Percentiles rank a stretch among this genome's conserved stretches.
These are phyloP conservation scores for Aspergillus sp. DNA, from an alignment of 2,329 filamentous ascomycete species.

Conservation along the genomic window DNA sequence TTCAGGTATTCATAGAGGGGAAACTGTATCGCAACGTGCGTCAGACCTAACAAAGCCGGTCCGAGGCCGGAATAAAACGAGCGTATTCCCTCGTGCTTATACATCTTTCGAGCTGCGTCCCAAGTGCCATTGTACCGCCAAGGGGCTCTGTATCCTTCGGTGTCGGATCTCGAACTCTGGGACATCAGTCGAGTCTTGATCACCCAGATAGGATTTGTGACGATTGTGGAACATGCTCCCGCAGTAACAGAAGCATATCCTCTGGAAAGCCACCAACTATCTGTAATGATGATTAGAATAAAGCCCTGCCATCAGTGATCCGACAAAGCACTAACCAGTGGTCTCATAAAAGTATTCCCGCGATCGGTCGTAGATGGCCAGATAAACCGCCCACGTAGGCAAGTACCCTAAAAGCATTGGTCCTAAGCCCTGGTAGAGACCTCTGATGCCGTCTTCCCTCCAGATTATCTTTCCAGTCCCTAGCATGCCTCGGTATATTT, in stretches of 20 bases:
- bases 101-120: slow-evolving; percentile 96
- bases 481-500: slow-evolving; percentile 80
- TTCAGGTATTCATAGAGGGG: slow-evolving; percentile 95
- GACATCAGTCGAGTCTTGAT: slow-evolving; percentile 99
- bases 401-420: slow-evolving; percentile 95
- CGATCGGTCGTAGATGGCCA: slow-evolving; percentile 92
- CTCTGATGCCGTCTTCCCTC: slow-evolving; percentile 82
- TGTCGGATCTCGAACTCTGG: slow-evolving; percentile 66
- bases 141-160: slow-evolving; percentile 55
- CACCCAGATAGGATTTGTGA: slow-evolving; percentile 98
- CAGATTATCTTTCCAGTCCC: slow-evolving; percentile 87
- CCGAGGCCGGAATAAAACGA: slow-evolving; percentile 96
- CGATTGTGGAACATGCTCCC: slow-evolving; percentile 88
- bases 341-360: slow-evolving; percentile 73
- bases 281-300: slow-evolving; percentile 47
- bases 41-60: slow-evolving; percentile 86
- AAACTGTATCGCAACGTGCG: slow-evolving; percentile 96
- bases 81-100: slow-evolving; percentile 79
- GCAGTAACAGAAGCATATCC: slow-evolving; percentile 90
- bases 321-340: slow-evolving; percentile 58
- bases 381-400: slow-evolving; percentile 97
- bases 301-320: not conserved
- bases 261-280: slow-evolving; percentile 76
- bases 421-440: slow-evolving; percentile 90
- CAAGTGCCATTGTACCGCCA: slow-evolving; percentile 92